Evolutionary conservation across 2,329 filamentous ascomycete species (phyloP).

Genomic region (Xylariaceae sp.): DNA sequence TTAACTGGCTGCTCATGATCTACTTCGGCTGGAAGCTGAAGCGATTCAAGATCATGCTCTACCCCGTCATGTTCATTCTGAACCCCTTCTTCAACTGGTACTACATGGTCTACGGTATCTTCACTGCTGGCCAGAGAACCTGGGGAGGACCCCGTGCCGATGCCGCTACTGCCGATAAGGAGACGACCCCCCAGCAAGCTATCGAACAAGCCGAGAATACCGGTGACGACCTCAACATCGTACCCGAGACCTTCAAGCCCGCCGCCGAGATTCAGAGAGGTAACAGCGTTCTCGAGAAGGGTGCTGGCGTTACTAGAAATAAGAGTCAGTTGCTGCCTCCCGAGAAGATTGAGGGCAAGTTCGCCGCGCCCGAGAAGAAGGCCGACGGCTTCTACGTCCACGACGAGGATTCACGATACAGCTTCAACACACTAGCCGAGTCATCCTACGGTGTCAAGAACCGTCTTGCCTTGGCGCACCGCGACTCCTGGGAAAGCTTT

Average conservation of each 20-base stretch:
- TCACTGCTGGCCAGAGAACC: slow-evolving; percentile 87
- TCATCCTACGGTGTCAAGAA: slow-evolving; percentile 34
- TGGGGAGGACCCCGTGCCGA: slow-evolving; percentile 94
- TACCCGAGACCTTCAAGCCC: slow-evolving; percentile 75
- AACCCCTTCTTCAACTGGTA: slow-evolving; percentile 98
- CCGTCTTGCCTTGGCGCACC: slow-evolving; percentile 46
- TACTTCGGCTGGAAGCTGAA: slow-evolving; percentile 87
- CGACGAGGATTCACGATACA: slow-evolving; percentile 60
- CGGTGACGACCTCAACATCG: slow-evolving; percentile 84
- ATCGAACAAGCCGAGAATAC: slow-evolving; percentile 71
- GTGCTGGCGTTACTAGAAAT: slow-evolving; percentile 40
- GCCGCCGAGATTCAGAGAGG: slow-evolving; percentile 45
- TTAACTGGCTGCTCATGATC: slow-evolving; percentile 94
- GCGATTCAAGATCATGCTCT: slow-evolving; percentile 90
- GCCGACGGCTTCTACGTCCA: slow-evolving; percentile 66
- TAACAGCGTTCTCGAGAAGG: slow-evolving; percentile 28
- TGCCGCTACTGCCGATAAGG: slow-evolving; percentile 70
- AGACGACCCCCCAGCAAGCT: slow-evolving; percentile 75
- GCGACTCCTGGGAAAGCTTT: slow-evolving; percentile 63
- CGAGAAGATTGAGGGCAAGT: slow-evolving; percentile 69
- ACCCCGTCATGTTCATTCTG: slow-evolving; percentile 89
- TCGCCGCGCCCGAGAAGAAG: slow-evolving; percentile 64
- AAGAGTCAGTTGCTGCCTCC: slow-evolving; percentile 65
- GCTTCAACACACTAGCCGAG: slow-evolving; percentile 39
- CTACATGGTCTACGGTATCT: slow-evolving; percentile 96